A percentile compares a stretch with the other conserved stretches of the same genome.
phyloP scores from a whole-genome alignment of 2,329 filamentous ascomycete species.

The Beauveria australis region DNA sequence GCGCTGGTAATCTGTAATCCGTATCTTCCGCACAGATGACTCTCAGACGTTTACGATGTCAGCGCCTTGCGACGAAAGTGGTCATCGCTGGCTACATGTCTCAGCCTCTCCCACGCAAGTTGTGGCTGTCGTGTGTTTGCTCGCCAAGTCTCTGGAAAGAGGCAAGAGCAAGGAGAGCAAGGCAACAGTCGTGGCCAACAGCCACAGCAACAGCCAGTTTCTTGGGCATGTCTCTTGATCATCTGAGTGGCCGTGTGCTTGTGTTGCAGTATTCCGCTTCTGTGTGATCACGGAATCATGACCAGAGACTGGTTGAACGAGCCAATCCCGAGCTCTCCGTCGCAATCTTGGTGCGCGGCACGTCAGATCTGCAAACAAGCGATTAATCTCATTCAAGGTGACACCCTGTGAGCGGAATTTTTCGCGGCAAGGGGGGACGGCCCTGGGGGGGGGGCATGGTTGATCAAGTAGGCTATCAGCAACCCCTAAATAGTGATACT shows the following conservation, averaged over 20 bases:
- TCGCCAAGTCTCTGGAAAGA: background rate
- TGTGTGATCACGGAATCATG: background rate
- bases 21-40: background rate
- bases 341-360: background rate
- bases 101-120: background rate
- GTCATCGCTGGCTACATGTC: background rate
- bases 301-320: no score
- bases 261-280: no score
- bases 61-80: background rate
- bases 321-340: background rate
- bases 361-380: slow-evolving; percentile 5
- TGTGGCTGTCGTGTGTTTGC: background rate
- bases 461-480: no score
- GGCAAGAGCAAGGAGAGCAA: background rate
- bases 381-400: background rate
- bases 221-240: background rate
- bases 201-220: background rate
- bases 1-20: background rate
- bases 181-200: background rate
- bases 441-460: no score
- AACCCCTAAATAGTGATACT: no score
- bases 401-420: background rate
- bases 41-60: background rate
- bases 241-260: background rate
- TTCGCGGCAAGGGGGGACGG: no score